phyloP scores from a whole-genome alignment of 2,329 filamentous ascomycete species.

The Pseudofabraea citricarpa region DNA sequence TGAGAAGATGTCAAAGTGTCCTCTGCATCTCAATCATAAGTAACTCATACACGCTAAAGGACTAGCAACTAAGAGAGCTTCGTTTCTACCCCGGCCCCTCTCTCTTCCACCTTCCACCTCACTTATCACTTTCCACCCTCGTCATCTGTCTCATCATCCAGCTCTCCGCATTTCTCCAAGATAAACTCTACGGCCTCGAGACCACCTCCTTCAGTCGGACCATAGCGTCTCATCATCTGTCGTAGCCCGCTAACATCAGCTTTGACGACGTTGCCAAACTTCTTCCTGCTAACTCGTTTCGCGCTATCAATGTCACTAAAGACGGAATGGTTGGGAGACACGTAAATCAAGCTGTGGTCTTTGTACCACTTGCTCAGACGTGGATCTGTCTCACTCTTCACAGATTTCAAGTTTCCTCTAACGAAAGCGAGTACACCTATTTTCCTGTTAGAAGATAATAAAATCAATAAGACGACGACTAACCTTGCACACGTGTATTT shows the following conservation, averaged over 20 bases:
- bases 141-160: not conserved
- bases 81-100: not conserved
- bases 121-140: not conserved
- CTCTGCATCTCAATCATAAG: no score
- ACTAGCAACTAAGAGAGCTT: no score
- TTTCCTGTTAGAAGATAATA: not conserved
- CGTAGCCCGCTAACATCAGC: conserved; percentile 45
- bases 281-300: conserved; percentile 53
- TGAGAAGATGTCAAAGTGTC: no score
- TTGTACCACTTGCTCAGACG: conserved; percentile 78
- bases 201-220: no score
- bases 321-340: conserved; percentile 68
- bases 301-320: conserved; percentile 62
- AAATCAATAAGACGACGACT: not conserved
- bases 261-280: conserved; percentile 54
- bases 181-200: not conserved
- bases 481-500: conserved; percentile 40
- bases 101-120: not conserved
- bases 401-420: conserved; percentile 67
- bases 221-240: conserved; percentile 33
- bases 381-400: conserved; percentile 75
- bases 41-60: no score
- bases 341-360: conserved; percentile 73
- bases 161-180: not conserved
- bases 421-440: conserved; percentile 78